Evolutionary conservation across 1,284 basidiomycete species (phyloP), one percentile per base, ranked within the genome.

Genomic region (Pyrrhoderma lamaoense): DNA sequence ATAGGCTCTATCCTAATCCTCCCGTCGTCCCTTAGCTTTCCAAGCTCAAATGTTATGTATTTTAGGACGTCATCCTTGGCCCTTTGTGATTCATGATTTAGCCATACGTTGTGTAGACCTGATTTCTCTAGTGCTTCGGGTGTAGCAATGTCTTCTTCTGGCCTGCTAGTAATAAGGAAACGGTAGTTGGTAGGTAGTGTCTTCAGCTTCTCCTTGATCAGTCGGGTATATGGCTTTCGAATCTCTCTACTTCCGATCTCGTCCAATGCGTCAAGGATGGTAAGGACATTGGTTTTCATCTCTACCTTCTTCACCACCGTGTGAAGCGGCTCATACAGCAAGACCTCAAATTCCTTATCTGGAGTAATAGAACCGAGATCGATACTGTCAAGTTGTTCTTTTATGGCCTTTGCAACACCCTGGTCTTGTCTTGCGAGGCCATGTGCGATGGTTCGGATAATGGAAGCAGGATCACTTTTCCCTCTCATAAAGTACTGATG

Each of bases 401-500:
- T n/a, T n/a, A n/a, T n/a, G 5, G 11, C 19, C 36, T 14, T 42
- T 21, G 31, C 39, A 44, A n/a, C 9, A 21, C 22, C 27, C n/a
- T 3, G 16, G 37, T 37, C 5, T 36, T 34, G 22, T 19, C 13
- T 4, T n/a, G 49, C 55, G 1, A 62, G 57, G 37, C 57, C 43
- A 35, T 56, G 54, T 3, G 57, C 52, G 22, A 61, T 45, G n/a
- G 60, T 59, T 3, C 55, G 42, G 23, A 60, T 39, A 13, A 52
- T 11, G 27, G 27, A 5, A 22, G 9, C 16, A 4, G 59, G 56
- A 31, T 58, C 16, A n/a, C 51, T 51, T 22, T 43, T 47, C 18
- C 56, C 48, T 22, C 57, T 38, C 22, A 57, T 44, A 36, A 60
- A 60, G 35, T 57, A 57, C 0, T 58, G n/a, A 38, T 57, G 57